Conservation (phyloP, 768 basidiomycete genomes). For the Suillus americanus region DNA sequence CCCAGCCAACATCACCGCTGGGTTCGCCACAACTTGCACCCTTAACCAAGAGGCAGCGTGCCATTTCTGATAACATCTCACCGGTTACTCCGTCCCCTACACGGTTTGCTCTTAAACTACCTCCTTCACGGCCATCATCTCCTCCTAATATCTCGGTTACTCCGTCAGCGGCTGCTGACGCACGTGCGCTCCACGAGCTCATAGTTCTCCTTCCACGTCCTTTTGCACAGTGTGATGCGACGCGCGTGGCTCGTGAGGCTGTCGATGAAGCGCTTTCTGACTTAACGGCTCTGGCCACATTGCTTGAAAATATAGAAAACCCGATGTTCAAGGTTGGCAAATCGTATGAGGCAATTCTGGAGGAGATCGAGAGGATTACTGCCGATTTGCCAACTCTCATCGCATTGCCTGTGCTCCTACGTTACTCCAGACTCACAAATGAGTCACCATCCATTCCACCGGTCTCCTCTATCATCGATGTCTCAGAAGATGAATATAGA, state of each 20-base stretch:
- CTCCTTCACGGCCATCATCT: constrained; percentile 65
- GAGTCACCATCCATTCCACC: background rate
- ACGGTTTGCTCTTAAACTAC: constrained; percentile 67
- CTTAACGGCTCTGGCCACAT: constrained; percentile 51
- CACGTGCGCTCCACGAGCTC: constrained; percentile 60
- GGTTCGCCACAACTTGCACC: constrained; percentile 36
- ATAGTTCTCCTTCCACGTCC: constrained; percentile 64
- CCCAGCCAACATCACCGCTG: constrained; percentile 38
- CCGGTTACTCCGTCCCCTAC: constrained; percentile 56
- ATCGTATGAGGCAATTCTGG: constrained; percentile 26
- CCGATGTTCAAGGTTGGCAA: constrained; percentile 26
- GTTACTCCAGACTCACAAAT: constrained; percentile 29
- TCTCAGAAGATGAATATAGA: constrained; percentile 65
- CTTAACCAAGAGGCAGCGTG: constrained; percentile 42
- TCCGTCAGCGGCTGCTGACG: constrained; percentile 55
- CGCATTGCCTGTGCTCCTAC: constrained; percentile 66
- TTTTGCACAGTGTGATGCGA: constrained; percentile 41
- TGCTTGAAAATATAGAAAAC: constrained; percentile 52
- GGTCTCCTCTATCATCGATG: constrained; percentile 47
- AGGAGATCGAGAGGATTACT: constrained; percentile 53
- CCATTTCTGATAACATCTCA: constrained; percentile 42
- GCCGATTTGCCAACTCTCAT: constrained; percentile 73
- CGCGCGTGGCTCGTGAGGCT: constrained; percentile 69
- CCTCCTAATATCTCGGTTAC: constrained; percentile 40
- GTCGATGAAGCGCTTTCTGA: constrained; percentile 78